Percentiles rank a stretch among this genome's conserved stretches.
phyloP scores from a whole-genome alignment of 192 early-diverging fungal species.

The Paraglomus brasilianum region DNA sequence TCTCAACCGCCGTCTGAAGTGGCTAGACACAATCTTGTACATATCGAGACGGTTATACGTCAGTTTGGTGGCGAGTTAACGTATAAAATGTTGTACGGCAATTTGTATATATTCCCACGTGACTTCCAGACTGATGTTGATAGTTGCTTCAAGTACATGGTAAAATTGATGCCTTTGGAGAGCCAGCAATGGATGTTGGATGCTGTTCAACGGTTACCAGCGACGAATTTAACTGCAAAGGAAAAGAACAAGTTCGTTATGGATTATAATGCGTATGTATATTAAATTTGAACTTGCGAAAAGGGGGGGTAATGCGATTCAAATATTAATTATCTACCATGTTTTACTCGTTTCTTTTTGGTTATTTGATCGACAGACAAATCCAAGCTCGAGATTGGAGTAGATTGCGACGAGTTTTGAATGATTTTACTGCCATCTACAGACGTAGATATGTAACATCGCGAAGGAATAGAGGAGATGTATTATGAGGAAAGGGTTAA shows the following conservation, averaged over 20 bases:
- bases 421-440: slow-evolving; percentile 59
- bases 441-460: slow-evolving; percentile 49
- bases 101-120: slow-evolving; percentile 54
- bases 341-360: neutral
- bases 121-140: slow-evolving; percentile 58
- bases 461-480: slow-evolving; percentile 26
- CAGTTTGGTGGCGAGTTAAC: slow-evolving; percentile 45
- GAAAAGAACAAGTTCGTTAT: slow-evolving; percentile 53
- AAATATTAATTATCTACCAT: neutral
- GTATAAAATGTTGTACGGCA: slow-evolving; percentile 49
- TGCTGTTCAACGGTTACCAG: slow-evolving; percentile 45
- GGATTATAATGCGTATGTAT: slow-evolving; percentile 56
- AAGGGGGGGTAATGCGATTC: neutral
- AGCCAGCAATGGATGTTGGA: slow-evolving; percentile 48
- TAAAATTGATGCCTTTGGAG: slow-evolving; percentile 49
- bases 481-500: no score
- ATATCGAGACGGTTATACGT: slow-evolving; percentile 43
- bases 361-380: slow-evolving; percentile 39
- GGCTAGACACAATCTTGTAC: slow-evolving; percentile 33
- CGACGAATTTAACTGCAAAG: slow-evolving; percentile 43
- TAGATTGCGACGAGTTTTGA: slow-evolving; percentile 50
- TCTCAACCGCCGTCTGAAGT: slow-evolving; percentile 5
- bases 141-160: slow-evolving; percentile 45
- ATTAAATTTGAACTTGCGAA: neutral
- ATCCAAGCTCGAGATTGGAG: slow-evolving; percentile 50